phyloP scores from a whole-genome alignment of 257 asterid genomes.

The Plantago elongata region DNA sequence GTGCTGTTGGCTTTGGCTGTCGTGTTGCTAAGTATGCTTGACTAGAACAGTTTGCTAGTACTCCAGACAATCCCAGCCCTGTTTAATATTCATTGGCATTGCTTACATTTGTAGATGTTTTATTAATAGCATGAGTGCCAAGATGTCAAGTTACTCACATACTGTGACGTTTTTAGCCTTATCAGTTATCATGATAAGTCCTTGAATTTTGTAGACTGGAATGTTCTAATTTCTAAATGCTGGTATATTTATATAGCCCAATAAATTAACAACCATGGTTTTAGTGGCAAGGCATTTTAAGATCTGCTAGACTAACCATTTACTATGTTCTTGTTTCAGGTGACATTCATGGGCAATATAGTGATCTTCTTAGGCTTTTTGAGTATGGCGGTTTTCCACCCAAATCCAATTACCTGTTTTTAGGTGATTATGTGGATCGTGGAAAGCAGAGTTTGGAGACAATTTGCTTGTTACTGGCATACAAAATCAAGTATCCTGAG shows the following conservation, averaged over 20 bases:
- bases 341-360: constrained; percentile 60
- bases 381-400: constrained; percentile 62
- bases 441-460: constrained; percentile 58
- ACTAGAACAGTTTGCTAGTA: neutral
- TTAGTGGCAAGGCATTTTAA: constrained; percentile 12
- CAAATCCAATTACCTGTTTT: constrained; percentile 48
- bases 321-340: constrained; percentile 27
- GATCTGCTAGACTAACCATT: constrained; percentile 14
- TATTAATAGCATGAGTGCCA: neutral
- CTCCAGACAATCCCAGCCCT: neutral
- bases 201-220: constrained; percentile 8
- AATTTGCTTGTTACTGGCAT: constrained; percentile 56
- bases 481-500: constrained; percentile 52
- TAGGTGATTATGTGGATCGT: constrained; percentile 59
- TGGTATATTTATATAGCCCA: constrained; percentile 11
- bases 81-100: neutral
- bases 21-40: no score
- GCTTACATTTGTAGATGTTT: constrained; percentile 5
- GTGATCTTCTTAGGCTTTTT: constrained; percentile 58
- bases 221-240: neutral
- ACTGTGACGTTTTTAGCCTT: neutral
- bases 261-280: constrained; percentile 8
- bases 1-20: no score
- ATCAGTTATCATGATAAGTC: neutral
- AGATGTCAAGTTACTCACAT: neutral